A percentile compares a stretch with the other conserved stretches of the same genome.
Conservation (phyloP, 768 basidiomycete species). For the Amanita fuliginea region DNA sequence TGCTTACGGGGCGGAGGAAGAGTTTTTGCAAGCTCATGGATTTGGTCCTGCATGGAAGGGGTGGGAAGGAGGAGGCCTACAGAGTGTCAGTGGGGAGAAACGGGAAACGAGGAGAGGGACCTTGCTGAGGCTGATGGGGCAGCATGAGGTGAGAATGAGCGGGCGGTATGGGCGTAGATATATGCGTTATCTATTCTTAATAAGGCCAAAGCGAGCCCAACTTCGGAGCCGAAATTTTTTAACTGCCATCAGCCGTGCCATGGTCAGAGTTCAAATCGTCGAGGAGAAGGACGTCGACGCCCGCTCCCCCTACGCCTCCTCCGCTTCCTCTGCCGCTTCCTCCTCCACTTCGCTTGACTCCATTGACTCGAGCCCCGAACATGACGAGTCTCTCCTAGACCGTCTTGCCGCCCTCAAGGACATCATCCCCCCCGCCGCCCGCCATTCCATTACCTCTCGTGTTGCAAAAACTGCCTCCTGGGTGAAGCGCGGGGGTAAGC, state of each 20-base stretch:
- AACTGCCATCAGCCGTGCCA: conserved; percentile 20
- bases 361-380: conserved; percentile 56
- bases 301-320: conserved; percentile 62
- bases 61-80: conserved; percentile 53
- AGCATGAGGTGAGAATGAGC: conserved; percentile 12
- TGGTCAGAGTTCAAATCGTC: conserved; percentile 93
- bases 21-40: conserved; percentile 71
- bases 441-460: conserved; percentile 59
- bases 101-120: conserved; percentile 11
- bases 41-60: conserved; percentile 67
- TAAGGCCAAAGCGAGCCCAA: conserved; percentile 4
- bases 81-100: conserved; percentile 8
- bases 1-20: conserved; percentile 83
- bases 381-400: conserved; percentile 79
- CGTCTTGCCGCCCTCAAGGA: conserved; percentile 88
- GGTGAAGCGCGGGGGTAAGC: conserved; percentile 54
- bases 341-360: conserved; percentile 73
- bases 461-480: conserved; percentile 50
- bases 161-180: conserved; percentile 14
- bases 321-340: conserved; percentile 63
- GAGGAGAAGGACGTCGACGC: conserved; percentile 58
- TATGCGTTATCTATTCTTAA: conserved; percentile 16
- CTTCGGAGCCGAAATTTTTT: conserved; percentile 17
- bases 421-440: conserved; percentile 88
- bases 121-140: conserved; percentile 20